Conservation (phyloP, 306 rosid species). For the Adenanthera pavonina region DNA sequence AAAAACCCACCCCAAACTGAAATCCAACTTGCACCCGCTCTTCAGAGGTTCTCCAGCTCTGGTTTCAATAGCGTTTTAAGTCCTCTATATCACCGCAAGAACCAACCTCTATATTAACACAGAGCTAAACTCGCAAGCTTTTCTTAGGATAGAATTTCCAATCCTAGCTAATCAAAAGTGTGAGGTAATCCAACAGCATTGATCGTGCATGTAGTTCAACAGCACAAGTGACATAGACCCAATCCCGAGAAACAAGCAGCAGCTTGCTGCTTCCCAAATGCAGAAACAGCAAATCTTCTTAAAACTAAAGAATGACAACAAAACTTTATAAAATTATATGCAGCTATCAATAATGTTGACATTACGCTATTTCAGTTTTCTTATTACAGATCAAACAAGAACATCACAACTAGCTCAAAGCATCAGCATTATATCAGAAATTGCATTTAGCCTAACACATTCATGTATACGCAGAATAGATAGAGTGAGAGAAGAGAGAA, state of each 20-base stretch:
- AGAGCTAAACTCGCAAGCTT: background rate
- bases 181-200: background rate
- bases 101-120: conserved; percentile 7
- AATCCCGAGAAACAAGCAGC: background rate
- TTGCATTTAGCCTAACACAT: background rate
- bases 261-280: background rate
- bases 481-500: conserved; percentile 37
- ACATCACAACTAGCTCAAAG: background rate
- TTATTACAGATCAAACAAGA: conserved; percentile 13
- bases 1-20: background rate
- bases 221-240: background rate
- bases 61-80: background rate
- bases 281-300: background rate
- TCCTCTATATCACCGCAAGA: background rate
- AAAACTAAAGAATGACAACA: background rate
- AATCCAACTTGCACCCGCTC: background rate
- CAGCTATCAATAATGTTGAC: background rate
- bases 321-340: no score
- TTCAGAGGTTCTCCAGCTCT: conserved; percentile 1
- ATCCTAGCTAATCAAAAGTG: background rate
- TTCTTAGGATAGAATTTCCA: conserved; percentile 4
- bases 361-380: background rate
- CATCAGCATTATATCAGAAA: background rate
- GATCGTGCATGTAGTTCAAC: background rate
- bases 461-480: conserved; percentile 5